Evolutionary conservation across 352 stramenopile genomes (phyloP).

Genomic region (Hyaloperonospora brassicae): DNA sequence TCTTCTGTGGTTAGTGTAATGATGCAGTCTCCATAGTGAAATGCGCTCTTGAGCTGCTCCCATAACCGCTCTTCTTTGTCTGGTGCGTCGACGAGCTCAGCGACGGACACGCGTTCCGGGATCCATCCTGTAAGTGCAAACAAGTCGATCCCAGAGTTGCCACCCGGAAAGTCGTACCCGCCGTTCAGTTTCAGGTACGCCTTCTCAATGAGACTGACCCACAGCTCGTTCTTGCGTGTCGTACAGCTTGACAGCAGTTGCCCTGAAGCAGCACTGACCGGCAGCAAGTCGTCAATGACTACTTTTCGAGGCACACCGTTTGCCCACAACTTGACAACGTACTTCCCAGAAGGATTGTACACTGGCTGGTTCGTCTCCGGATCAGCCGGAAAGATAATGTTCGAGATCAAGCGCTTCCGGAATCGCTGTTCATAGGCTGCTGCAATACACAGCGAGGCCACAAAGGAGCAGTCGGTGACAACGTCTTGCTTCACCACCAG

Average conservation of each 20-base stretch:
- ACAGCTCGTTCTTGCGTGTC: constrained; percentile 75
- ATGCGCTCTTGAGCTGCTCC: constrained; percentile 88
- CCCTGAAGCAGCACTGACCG: constrained; percentile 62
- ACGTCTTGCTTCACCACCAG: constrained; percentile 83
- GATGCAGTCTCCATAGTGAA: constrained; percentile 94
- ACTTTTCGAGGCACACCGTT: constrained; percentile 92
- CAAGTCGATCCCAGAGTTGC: constrained; percentile 95
- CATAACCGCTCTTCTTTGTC: constrained; percentile 95
- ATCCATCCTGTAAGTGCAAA: constrained; percentile 99
- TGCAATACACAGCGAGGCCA: constrained; percentile 88
- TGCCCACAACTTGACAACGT: constrained; percentile 95
- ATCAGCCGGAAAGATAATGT: constrained; percentile 93
- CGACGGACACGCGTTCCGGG: constrained; percentile 86
- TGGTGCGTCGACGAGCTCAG: constrained; percentile 68
- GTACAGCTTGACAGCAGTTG: constrained; percentile 81
- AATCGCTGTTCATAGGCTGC: constrained; percentile 89
- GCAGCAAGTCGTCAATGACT: constrained; percentile 93
- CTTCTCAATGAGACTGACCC: constrained; percentile 97
- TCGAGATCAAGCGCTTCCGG: constrained; percentile 88
- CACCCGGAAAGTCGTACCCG: constrained; percentile 96
- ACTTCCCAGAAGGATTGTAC: constrained; percentile 92
- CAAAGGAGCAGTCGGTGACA: constrained; percentile 91
- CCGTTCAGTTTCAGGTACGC: constrained; percentile 97
- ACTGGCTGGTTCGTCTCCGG: constrained; percentile 41
- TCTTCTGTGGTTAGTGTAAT: constrained; percentile 93